Conservation (phyloP, 1,139 yeast genomes). For the Pneumocystis murina region DNA sequence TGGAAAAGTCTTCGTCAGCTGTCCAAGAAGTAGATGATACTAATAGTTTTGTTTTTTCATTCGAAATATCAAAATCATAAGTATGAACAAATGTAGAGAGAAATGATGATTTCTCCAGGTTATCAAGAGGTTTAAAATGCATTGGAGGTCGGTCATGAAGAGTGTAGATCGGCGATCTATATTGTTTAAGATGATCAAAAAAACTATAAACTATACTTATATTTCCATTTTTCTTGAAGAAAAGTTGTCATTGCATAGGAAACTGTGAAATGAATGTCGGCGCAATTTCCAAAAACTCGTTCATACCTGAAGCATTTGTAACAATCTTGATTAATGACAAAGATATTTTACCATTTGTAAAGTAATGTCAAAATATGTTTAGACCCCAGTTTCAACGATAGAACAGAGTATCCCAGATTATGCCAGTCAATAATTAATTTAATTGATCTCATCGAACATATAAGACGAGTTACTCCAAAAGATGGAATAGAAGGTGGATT, state of each 20-base stretch:
- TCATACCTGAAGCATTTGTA: conserved; percentile 31
- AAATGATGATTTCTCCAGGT: conserved; percentile 8
- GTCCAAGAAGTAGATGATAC: conserved; percentile 89
- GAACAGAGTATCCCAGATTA: conserved; percentile 73
- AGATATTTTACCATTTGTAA: conserved; percentile 19
- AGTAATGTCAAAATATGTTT: conserved; percentile 34
- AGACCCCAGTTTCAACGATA: conserved; percentile 45
- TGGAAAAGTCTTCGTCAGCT: conserved; percentile 76
- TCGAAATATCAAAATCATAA: not conserved
- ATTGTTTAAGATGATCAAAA: conserved; percentile 9
- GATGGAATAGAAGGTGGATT: conserved; percentile 91
- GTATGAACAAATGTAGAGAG: not conserved
- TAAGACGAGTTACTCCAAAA: conserved; percentile 44
- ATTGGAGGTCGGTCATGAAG: conserved; percentile 64
- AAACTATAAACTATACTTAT: conserved; percentile 21
- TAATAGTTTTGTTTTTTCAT: conserved; percentile 25
- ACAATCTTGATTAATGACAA: not conserved
- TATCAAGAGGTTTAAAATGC: conserved; percentile 43
- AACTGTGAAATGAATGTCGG: conserved; percentile 65
- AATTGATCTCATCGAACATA: conserved; percentile 42
- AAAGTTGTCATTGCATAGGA: conserved; percentile 50
- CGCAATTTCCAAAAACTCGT: conserved; percentile 39
- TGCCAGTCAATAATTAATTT: conserved; percentile 87
- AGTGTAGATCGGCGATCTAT: conserved; percentile 11
- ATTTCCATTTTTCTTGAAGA: conserved; percentile 1